A percentile compares a stretch with the other conserved stretches of the same genome.
These are phyloP conservation scores for Solanum hybrid DNA, from an alignment of 305 asterid genomes.

Conservation along the genomic window DNA sequence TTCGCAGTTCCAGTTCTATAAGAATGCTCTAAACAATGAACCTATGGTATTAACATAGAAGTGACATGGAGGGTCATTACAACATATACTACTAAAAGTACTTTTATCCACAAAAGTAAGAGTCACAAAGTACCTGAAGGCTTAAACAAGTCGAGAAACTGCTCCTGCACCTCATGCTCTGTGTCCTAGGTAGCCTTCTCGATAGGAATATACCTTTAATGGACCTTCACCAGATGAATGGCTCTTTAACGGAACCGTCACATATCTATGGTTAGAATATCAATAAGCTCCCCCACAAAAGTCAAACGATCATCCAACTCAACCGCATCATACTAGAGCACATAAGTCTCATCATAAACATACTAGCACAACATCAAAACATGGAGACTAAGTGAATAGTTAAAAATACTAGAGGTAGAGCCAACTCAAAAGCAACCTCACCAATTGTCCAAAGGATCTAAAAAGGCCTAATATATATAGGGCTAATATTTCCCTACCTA, in stretches of 20 bases:
- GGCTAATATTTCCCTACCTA: background rate
- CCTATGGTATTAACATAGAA: no score
- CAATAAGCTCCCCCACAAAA: background rate
- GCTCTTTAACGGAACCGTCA: background rate
- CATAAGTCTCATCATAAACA: no score
- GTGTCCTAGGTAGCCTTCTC: background rate
- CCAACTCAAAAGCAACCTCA: background rate
- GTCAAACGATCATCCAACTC: background rate
- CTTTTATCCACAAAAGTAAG: background rate
- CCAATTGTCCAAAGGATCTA: background rate
- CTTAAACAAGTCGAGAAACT: background rate
- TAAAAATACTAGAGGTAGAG: background rate
- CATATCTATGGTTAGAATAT: no score
- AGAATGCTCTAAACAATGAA: background rate
- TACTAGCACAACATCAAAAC: no score
- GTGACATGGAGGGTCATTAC: background rate
- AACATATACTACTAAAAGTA: background rate
- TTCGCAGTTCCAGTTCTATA: background rate
- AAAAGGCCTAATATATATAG: no score
- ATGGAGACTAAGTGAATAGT: background rate
- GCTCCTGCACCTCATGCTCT: background rate
- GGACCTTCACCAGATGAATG: background rate
- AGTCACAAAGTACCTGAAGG: background rate
- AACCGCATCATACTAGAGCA: background rate
- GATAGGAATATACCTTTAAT: no score